Percentiles rank a stretch among this genome's conserved stretches.
Conservation (phyloP, 306 rosid species). For the Biancaea sappan region DNA sequence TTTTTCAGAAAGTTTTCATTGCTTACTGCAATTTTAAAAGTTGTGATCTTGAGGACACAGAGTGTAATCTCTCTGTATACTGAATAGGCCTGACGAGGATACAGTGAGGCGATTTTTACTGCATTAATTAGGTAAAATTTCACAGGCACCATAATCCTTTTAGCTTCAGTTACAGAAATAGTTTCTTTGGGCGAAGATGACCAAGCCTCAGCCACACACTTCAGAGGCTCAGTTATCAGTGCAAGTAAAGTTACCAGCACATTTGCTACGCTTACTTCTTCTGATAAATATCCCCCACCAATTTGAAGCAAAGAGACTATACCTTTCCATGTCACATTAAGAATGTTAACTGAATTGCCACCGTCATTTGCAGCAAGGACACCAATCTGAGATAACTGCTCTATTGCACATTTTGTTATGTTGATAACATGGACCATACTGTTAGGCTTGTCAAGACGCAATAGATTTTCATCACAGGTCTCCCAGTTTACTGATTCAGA, state of each 20-base stretch:
- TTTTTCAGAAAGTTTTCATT: conserved; percentile 54
- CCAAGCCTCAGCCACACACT: conserved; percentile 74
- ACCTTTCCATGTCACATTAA: conserved; percentile 90
- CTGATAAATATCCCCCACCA: conserved; percentile 54
- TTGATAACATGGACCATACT: conserved; percentile 52
- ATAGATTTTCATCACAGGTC: conserved; percentile 41
- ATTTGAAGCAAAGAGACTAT: conserved; percentile 86
- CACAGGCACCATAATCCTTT: conserved; percentile 78
- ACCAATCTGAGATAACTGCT: conserved; percentile 73
- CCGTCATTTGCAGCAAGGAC: conserved; percentile 80
- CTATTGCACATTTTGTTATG: conserved; percentile 59
- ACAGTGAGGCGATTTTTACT: conserved; percentile 69
- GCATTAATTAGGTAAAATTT: conserved; percentile 85
- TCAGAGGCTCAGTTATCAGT: conserved; percentile 68
- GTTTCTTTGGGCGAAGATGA: conserved; percentile 50
- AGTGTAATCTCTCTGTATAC: conserved; percentile 61
- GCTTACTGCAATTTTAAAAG: conserved; percentile 61
- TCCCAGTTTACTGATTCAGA: conserved; percentile 54
- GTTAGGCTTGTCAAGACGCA: conserved; percentile 42
- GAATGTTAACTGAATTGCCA: conserved; percentile 77
- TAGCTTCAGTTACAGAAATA: conserved; percentile 76
- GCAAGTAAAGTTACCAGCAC: conserved; percentile 60
- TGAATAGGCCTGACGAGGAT: conserved; percentile 69
- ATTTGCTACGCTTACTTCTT: conserved; percentile 52
- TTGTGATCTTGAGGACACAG: conserved; percentile 64